Base-by-base conservation (phyloP, 2,329 filamentous ascomycete genomes). In the Verticillium tricorpus region DNA sequence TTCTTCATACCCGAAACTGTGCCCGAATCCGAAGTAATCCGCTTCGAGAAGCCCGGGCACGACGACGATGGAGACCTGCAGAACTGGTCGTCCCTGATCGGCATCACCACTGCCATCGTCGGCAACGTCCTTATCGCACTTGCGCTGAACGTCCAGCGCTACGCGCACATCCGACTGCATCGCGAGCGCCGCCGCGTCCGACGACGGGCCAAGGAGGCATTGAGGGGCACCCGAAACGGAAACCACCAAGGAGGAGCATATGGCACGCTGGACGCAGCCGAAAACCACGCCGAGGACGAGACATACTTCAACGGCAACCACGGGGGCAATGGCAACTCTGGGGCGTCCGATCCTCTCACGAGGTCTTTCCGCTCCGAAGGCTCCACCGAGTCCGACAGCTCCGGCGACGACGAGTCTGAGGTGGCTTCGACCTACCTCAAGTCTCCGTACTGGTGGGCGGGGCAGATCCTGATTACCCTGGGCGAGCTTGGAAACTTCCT, bases 401-500 rank as follows among this genome's bases (percentile, higher is more conserved):
- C 74, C 11, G 70, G 69, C 52, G 72, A 74, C 40, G 69, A 66
- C 32, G 60, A 64, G 8, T 28, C 22, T 5, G 78, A 81, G 61
- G 71, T 70, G 5, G 70, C 87, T 34, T 88, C 89, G 62, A 89
- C 86, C 6, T 99, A 99, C 74, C 84, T 99, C 63, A 88, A 87
- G 66, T 97, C 93, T 39, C 92, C 93, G 1, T 97, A 95, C 72
- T 99, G 95, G 95, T 99, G 95, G 95, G 78, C 89, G 35, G 95
- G 95, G 22, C 94, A 98, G 67, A 84, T 96, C 17, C 82, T 99
- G 63, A 99, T 99, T 86, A 92, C 89, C 0, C 79, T 97, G 28
- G 95, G 95, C 62, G 95, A 99, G 78, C 89, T 91, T 72, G 95
- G 95, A 59, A 99, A 99, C 74, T 99, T 99, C 72, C 79, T 99